Evolutionary conservation across 257 asterid genomes (phyloP).

Genomic region (Gardenia jasminoides): DNA sequence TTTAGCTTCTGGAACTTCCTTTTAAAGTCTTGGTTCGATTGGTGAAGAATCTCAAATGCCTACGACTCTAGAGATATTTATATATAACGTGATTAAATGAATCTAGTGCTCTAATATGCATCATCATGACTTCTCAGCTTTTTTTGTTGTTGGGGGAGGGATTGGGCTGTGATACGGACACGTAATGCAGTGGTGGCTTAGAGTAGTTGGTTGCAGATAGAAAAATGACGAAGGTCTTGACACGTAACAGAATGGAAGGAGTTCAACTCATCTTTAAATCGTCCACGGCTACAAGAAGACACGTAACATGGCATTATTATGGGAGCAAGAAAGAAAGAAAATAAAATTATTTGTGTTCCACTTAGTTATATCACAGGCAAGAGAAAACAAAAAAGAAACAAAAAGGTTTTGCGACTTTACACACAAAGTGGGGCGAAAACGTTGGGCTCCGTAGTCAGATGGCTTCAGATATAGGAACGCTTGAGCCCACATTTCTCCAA

Average conservation of each 20-base stretch:
- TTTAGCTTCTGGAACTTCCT: no score
- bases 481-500: conserved; percentile 28
- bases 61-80: no score
- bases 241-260: neutral
- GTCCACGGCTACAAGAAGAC: neutral
- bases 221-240: neutral
- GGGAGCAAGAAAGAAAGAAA: no score
- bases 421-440: no score
- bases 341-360: no score
- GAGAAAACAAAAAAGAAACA: no score
- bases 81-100: no score
- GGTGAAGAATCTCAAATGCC: neutral
- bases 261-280: neutral
- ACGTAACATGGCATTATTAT: neutral
- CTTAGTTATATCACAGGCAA: no score
- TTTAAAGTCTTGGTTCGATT: neutral
- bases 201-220: neutral
- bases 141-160: no score
- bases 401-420: no score
- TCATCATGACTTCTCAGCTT: no score
- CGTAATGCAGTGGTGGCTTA: neutral
- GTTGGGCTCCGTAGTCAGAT: neutral
- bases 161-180: neutral
- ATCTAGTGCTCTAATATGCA: no score
- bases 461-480: neutral